phyloP scores from a whole-genome alignment of 2,329 filamentous ascomycete genomes.

The Botrytis aclada region DNA sequence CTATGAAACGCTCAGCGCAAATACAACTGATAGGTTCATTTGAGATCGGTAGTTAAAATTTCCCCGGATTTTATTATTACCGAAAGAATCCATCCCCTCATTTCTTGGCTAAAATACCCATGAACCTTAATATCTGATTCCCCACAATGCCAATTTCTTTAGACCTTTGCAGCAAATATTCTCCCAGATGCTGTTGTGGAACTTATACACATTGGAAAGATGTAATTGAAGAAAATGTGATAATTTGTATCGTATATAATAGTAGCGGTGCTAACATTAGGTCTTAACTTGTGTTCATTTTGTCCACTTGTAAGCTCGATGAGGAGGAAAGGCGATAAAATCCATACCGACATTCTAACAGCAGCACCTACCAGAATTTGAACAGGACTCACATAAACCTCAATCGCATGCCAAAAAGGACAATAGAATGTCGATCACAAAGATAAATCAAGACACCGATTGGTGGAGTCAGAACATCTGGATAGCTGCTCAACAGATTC shows the following conservation, averaged over 20 bases:
- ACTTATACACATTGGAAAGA: not conserved
- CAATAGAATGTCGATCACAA: not conserved
- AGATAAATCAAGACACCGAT: not conserved
- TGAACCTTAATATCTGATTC: not conserved
- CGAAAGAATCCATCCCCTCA: not conserved
- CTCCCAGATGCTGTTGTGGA: not conserved
- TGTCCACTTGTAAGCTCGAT: not conserved
- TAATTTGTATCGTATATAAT: not conserved
- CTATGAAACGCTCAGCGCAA: not conserved
- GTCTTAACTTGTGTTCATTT: not conserved
- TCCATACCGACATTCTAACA: not conserved
- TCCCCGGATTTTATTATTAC: conserved; percentile 5
- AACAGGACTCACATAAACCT: not conserved
- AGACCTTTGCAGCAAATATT: not conserved
- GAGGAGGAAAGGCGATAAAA: not conserved
- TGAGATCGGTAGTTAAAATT: not conserved
- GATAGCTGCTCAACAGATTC: not conserved
- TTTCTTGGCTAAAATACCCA: not conserved
- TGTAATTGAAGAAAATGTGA: not conserved
- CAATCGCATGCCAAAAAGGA: not conserved
- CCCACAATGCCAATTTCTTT: not conserved
- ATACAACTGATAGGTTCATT: not conserved
- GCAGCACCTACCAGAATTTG: not conserved
- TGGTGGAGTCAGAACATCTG: not conserved
- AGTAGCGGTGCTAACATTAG: not conserved